A percentile compares a stretch with the other conserved stretches of the same genome.
These are phyloP conservation scores for Tuber aestivum DNA, from an alignment of 495 filamentous ascomycete species.

Conservation along the genomic window DNA sequence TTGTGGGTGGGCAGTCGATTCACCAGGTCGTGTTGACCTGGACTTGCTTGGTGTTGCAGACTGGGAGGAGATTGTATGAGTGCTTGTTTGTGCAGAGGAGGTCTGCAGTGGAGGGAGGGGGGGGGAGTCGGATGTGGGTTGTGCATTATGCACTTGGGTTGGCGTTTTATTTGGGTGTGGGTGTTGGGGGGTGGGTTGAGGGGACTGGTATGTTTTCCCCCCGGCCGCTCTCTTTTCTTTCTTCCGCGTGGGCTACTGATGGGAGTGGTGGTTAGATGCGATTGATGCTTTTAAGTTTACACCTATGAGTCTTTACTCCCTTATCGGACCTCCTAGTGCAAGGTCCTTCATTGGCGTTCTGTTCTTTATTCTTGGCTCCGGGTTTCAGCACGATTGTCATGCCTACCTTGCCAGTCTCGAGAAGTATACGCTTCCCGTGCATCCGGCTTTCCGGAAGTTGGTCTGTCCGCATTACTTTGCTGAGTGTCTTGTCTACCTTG, in stretches of 20 bases:
- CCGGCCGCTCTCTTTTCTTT: background rate
- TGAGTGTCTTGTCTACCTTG: conserved; percentile 77
- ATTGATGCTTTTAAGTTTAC: conserved; percentile 34
- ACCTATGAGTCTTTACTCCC: conserved; percentile 23
- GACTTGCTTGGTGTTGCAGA: conserved; percentile 68
- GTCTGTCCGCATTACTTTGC: conserved; percentile 89
- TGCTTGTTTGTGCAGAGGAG: conserved; percentile 59
- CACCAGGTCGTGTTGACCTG: conserved; percentile 64
- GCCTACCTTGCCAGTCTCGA: conserved; percentile 69
- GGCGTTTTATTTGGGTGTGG: conserved; percentile 65
- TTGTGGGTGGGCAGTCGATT: conserved; percentile 50
- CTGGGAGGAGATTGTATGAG: conserved; percentile 67
- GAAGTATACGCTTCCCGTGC: conserved; percentile 74
- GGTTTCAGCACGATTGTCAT: conserved; percentile 76
- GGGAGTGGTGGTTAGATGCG: conserved; percentile 31
- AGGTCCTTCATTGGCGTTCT: conserved; percentile 58
- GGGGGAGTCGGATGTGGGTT: conserved; percentile 70
- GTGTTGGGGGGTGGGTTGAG: conserved; percentile 79
- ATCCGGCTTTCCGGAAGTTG: conserved; percentile 56
- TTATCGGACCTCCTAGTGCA: conserved; percentile 47
- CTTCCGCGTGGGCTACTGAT: conserved; percentile 9
- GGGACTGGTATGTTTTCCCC: conserved; percentile 57
- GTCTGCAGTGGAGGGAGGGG: background rate
- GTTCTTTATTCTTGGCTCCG: conserved; percentile 67
- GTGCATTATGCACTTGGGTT: conserved; percentile 74